Conservation (phyloP, 2,329 filamentous ascomycete genomes). For the Camillea tinctor region DNA sequence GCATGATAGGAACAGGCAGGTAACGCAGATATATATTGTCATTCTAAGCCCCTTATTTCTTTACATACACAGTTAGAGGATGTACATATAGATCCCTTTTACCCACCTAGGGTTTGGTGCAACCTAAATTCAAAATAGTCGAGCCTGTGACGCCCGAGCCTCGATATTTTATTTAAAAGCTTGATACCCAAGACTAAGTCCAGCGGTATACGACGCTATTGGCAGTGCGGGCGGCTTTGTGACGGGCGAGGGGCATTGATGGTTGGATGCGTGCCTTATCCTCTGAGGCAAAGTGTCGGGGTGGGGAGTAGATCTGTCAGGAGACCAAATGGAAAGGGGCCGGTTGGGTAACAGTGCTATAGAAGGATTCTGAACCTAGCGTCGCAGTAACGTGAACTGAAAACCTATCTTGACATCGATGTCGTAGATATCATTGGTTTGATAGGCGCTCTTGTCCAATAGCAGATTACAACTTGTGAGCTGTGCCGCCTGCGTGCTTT, state of each 20-base stretch:
- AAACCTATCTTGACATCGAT: background rate
- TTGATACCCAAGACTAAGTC: background rate
- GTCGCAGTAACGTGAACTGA: background rate
- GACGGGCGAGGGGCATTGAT: no score
- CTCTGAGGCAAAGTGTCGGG: background rate
- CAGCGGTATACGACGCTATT: background rate
- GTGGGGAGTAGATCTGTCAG: background rate
- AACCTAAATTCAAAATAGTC: background rate
- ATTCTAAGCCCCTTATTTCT: background rate
- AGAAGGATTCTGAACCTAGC: background rate
- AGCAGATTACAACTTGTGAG: background rate
- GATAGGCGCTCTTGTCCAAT: background rate
- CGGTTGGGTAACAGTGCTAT: background rate
- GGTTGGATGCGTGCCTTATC: background rate
- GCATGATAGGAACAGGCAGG: background rate
- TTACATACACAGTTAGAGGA: background rate
- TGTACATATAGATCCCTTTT: background rate
- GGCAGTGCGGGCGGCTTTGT: background rate
- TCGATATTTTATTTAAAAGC: background rate
- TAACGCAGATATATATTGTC: no score
- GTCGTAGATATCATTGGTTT: background rate
- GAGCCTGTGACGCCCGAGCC: no score
- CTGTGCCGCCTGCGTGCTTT: background rate
- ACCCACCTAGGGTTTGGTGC: background rate
- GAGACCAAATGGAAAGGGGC: background rate